These are phyloP conservation scores for Kwoniella botswanensis DNA, from an alignment of 768 basidiomycete genomes.

Conservation along the genomic window DNA sequence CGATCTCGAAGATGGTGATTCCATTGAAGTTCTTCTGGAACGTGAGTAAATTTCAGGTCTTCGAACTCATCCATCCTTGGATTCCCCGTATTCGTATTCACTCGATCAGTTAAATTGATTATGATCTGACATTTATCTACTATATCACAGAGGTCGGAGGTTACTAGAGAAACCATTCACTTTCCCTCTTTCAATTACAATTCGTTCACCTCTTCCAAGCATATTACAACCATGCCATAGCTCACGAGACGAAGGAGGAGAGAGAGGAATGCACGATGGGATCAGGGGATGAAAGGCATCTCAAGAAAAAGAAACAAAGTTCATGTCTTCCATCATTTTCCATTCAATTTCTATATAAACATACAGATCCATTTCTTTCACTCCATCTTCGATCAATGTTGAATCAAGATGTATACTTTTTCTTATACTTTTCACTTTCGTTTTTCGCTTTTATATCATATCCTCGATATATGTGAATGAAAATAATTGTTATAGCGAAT, in stretches of 20 bases:
- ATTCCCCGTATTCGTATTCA: neutral
- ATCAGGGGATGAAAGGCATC: no score
- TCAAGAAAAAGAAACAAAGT: no score
- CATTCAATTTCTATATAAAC: neutral
- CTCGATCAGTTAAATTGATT: neutral
- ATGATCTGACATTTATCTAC: neutral
- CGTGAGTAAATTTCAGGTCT: slow-evolving; percentile 4
- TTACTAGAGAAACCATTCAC: neutral
- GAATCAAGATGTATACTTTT: no score
- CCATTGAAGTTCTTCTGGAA: slow-evolving; percentile 88
- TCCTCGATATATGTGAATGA: no score
- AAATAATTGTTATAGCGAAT: no score
- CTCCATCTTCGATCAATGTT: neutral
- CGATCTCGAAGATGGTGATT: slow-evolving; percentile 84
- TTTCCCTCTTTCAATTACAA: neutral
- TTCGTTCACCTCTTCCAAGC: neutral
- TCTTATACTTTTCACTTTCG: no score
- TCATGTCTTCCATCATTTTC: neutral
- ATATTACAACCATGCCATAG: neutral
- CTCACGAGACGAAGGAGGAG: neutral
- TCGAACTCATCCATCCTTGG: no score
- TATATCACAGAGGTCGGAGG: slow-evolving; percentile 22
- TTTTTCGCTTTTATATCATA: no score
- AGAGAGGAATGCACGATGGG: neutral
- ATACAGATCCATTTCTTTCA: neutral